Evolutionary conservation across 805 yeast species (phyloP).

Genomic region (Candida sithepensis): DNA sequence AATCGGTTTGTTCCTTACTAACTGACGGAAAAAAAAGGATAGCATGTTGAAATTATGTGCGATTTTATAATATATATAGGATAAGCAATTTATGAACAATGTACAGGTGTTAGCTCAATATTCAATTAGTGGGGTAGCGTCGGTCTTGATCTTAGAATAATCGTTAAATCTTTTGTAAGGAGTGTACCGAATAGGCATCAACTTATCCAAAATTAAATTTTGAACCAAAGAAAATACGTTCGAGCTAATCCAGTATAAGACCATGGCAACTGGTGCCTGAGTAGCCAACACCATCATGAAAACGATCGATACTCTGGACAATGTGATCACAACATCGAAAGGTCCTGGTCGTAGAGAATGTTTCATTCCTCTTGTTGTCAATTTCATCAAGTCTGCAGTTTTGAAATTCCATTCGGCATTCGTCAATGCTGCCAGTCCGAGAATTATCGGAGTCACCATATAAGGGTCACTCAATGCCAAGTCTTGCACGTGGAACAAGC

Average conservation of each 20-base stretch:
- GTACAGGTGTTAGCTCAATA: conserved; percentile 1
- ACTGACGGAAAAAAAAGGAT: too few relatives aligned
- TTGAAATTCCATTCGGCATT: conserved; percentile 81
- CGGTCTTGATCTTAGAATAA: conserved; percentile 7
- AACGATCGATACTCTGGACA: conserved; percentile 72
- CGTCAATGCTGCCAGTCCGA: conserved; percentile 68
- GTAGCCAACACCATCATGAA: conserved; percentile 80
- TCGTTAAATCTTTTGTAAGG: conserved; percentile 35
- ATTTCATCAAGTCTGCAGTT: conserved; percentile 51
- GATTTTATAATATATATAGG: too few relatives aligned
- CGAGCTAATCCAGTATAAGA: conserved; percentile 88
- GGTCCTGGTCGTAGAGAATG: conserved; percentile 50
- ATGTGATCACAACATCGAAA: conserved; percentile 60
- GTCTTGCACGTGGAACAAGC: conserved; percentile 58
- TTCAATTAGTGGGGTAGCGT: conserved; percentile 14
- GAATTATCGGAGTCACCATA: conserved; percentile 60
- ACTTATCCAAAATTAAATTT: conserved; percentile 63
- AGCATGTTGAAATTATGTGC: background rate
- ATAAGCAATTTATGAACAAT: background rate
- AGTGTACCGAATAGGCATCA: conserved; percentile 54
- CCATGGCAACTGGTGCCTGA: conserved; percentile 80
- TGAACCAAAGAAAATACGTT: conserved; percentile 74
- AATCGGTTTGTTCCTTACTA: too few relatives aligned
- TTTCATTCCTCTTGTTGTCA: conserved; percentile 37
- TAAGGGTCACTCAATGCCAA: conserved; percentile 58